Percentiles rank a stretch among this genome's conserved stretches.
phyloP scores from a whole-genome alignment of 2,329 filamentous ascomycete species.

The Cercospora citrullina region DNA sequence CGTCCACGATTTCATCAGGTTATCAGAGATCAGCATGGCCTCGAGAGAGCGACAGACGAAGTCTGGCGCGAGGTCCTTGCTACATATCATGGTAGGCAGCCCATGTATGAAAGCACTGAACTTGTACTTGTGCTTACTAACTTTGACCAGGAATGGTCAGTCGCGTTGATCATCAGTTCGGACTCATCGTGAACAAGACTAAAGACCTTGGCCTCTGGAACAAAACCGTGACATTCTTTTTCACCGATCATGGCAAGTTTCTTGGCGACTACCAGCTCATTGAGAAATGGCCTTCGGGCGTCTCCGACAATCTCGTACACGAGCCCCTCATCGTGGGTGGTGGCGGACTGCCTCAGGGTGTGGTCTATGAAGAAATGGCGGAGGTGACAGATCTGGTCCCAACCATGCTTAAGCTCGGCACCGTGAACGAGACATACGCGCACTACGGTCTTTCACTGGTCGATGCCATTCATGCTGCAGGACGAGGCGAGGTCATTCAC shows the following conservation, averaged over 20 bases:
- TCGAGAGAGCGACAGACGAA: background rate
- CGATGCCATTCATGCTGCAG: background rate
- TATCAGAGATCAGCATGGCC: background rate
- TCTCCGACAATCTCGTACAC: background rate
- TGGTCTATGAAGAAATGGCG: background rate
- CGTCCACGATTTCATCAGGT: background rate
- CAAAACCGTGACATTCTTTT: background rate
- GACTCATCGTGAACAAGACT: background rate
- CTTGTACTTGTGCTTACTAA: background rate
- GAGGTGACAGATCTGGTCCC: background rate
- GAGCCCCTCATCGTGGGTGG: background rate
- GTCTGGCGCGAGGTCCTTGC: background rate
- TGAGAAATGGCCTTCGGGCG: background rate
- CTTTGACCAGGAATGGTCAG: background rate
- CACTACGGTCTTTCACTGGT: background rate
- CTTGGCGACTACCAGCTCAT: background rate
- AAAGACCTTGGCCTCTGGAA: background rate
- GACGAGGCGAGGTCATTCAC: background rate
- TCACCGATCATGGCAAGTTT: background rate
- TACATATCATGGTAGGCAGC: background rate
- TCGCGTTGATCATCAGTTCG: background rate
- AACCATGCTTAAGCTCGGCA: background rate
- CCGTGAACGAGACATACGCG: background rate
- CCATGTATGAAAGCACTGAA: accelerated
- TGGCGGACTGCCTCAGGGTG: background rate